These are phyloP conservation scores for Przewalskia tangutica DNA, from an alignment of 257 asterid genomes.

Conservation along the genomic window DNA sequence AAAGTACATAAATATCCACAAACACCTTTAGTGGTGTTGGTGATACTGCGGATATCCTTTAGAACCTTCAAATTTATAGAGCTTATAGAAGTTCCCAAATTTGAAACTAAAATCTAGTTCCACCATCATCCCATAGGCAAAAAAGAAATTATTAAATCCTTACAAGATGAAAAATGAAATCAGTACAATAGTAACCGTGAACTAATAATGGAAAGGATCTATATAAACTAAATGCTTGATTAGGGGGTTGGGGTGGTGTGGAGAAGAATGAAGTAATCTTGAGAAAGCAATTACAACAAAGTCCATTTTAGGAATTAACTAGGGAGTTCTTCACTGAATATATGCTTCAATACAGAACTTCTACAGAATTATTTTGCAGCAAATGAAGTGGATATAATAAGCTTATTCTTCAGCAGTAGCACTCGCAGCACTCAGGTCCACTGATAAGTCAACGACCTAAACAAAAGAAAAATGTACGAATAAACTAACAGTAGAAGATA, in stretches of 20 bases:
- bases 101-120: neutral
- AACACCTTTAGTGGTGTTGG: neutral
- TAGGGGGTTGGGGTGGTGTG: neutral
- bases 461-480: neutral
- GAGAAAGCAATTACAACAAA: neutral
- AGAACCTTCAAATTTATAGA: neutral
- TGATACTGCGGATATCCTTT: neutral
- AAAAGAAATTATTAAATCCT: neutral
- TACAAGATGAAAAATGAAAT: neutral
- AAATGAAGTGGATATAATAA: slow-evolving; percentile 6
- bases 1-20: no score
- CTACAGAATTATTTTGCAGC: neutral
- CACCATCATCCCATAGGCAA: neutral
- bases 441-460: slow-evolving; percentile 80
- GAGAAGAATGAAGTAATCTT: neutral
- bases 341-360: neutral
- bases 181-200: neutral
- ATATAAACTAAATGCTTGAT: neutral
- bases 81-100: neutral
- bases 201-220: neutral
- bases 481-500: neutral
- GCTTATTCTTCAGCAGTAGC: slow-evolving; percentile 58
- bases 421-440: slow-evolving; percentile 91
- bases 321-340: neutral
- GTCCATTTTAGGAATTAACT: neutral